Conservation (phyloP, 2,329 filamentous ascomycete genomes). For the Aspergillus viridinutans region DNA sequence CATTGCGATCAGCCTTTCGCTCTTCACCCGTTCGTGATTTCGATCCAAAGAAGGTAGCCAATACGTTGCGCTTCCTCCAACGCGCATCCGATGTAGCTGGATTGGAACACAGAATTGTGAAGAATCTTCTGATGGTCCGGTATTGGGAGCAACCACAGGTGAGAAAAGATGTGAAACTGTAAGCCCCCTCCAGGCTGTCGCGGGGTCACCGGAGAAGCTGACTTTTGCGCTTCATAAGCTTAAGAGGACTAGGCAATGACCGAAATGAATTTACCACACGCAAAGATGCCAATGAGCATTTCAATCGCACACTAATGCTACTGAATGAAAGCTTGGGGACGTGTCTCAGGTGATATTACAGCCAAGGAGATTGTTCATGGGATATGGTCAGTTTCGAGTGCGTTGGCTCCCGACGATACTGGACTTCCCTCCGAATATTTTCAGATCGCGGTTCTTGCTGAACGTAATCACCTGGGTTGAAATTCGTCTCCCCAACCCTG, state of each 20-base stretch:
- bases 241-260: conserved; percentile 26
- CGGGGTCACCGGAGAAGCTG: conserved; percentile 11
- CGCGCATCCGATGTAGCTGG: conserved; percentile 37
- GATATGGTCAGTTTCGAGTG: background rate
- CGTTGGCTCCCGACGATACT: background rate
- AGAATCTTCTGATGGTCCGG: conserved; percentile 41
- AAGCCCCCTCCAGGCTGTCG: conserved; percentile 13
- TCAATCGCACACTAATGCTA: conserved; percentile 42
- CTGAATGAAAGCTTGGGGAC: conserved; percentile 47
- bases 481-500: background rate
- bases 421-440: background rate
- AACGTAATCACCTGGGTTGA: background rate
- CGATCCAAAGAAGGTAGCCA: conserved; percentile 37
- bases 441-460: background rate
- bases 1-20: conserved; percentile 41
- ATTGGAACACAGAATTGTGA: conserved; percentile 46
- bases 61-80: conserved; percentile 45
- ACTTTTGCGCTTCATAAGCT: conserved; percentile 20
- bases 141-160: conserved; percentile 39
- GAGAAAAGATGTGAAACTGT: conserved; percentile 30
- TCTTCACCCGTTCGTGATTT: conserved; percentile 33
- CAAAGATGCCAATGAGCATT: conserved; percentile 36
- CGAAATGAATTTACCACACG: conserved; percentile 27
- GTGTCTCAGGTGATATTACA: conserved; percentile 32
- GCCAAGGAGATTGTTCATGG: background rate